These are phyloP conservation scores for Emericellopsis atlantica DNA, from an alignment of 2,329 filamentous ascomycete genomes.

Conservation along the genomic window DNA sequence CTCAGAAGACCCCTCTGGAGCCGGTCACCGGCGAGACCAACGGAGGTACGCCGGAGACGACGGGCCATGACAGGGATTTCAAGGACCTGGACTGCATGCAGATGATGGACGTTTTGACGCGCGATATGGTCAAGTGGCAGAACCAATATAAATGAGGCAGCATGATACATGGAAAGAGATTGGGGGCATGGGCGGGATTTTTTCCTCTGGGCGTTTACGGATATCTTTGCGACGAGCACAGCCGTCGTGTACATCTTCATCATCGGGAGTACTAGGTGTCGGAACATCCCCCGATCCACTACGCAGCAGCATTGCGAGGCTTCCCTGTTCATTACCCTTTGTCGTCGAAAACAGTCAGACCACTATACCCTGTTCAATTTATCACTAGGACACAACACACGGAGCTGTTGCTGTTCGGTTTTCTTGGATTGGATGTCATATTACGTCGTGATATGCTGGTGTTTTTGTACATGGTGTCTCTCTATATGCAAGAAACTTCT, in stretches of 20 bases:
- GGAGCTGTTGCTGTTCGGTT: neutral
- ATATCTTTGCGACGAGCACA: neutral
- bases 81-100: constrained; percentile 66
- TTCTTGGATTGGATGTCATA: no score
- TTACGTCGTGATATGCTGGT: no score
- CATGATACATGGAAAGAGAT: neutral
- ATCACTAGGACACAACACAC: neutral
- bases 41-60: neutral
- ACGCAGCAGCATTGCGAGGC: no score
- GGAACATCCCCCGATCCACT: no score
- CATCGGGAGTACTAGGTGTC: no score
- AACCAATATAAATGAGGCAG: constrained; percentile 42
- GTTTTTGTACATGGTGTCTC: no score
- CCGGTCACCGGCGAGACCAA: constrained; percentile 21
- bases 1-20: constrained; percentile 18
- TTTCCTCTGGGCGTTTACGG: neutral
- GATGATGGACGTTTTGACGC: constrained; percentile 82
- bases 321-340: no score
- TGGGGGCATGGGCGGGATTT: neutral
- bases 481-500: neutral
- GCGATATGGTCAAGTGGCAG: constrained; percentile 77
- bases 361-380: neutral
- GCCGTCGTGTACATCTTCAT: no score
- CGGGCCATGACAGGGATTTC: constrained; percentile 39
- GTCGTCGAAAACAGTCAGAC: no score